Evolutionary conservation across 345 rosid species (phyloP), one percentile per base, ranked within the genome.

Genomic region (Corymbia maculata): DNA sequence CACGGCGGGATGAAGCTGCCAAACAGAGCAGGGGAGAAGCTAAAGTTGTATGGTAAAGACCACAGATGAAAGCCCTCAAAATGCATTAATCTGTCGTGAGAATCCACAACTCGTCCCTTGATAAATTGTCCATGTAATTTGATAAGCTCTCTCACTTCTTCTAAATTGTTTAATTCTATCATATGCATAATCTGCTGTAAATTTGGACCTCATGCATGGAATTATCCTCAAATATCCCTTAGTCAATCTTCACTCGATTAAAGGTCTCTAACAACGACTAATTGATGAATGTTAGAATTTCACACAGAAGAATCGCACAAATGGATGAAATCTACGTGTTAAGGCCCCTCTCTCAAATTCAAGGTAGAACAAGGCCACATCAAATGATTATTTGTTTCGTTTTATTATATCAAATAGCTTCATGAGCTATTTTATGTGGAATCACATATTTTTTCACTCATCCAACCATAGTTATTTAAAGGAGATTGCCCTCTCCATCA

Each of bases 21-120:
- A 6, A 93, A 87, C 3, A 86, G 57, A 93, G 90, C 93, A 82
- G 91, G 90, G 47, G 88, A 86, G 52, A 93, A 91, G 87, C 84
- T 93, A 19, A 93, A 89, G 51, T 53, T 89, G 45, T 85, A 22
- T 16, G 51, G 88, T 66, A 89, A 42, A 90, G 92, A 17, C 59
- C 52, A 36, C 55, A n/a, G 53, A 80, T 86, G 24, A 86, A 49
- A 44, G 88, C 66, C 22, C n/a, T 79, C 44, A 59, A 87, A 17
- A 21, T 21, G 17, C 9, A 59, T 4, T 26, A 59, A 24, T 59
- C 66, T 13, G 5, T 59, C n/a, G 6, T 59, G 4, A 24, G 66
- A 59, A 59, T 26, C 26, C 10, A 5, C 66, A 11, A 26, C 30
- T 59, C 13, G 14, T 59, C 30, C 66, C 66, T 15, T 36, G 24